A percentile compares a stretch with the other conserved stretches of the same genome.
Evolutionary conservation across 1,284 basidiomycete genomes (phyloP).

Genomic region (Apiotrichum siamense): DNA sequence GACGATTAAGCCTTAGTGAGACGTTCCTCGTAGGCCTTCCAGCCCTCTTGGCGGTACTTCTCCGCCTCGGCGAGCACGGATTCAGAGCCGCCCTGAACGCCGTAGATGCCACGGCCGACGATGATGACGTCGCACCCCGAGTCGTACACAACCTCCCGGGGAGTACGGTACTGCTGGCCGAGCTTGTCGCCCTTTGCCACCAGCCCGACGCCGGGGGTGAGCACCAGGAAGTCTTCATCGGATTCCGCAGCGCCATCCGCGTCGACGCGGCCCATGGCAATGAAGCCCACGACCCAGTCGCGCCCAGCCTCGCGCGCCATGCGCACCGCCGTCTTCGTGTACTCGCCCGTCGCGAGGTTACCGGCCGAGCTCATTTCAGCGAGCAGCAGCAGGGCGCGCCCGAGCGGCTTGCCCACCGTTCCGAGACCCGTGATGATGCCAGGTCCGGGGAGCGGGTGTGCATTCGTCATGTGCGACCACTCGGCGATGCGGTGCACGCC

Average conservation of each 20-base stretch:
- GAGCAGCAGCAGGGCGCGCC: slow-evolving; percentile 81
- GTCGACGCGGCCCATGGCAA: slow-evolving; percentile 80
- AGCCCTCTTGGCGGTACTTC: slow-evolving; percentile 78
- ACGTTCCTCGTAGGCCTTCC: slow-evolving; percentile 75
- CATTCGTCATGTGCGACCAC: slow-evolving; percentile 98
- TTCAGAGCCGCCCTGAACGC: slow-evolving; percentile 56
- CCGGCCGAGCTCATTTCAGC: slow-evolving; percentile 96
- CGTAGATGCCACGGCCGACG: slow-evolving; percentile 92
- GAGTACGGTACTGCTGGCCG: slow-evolving; percentile 96
- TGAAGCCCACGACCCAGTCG: slow-evolving; percentile 92
- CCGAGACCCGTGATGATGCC: slow-evolving; percentile 85
- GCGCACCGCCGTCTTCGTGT: slow-evolving; percentile 76
- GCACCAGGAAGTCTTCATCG: slow-evolving; percentile 75
- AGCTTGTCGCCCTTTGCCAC: slow-evolving; percentile 75
- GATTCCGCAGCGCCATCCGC: slow-evolving; percentile 66
- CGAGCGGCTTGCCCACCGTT: slow-evolving; percentile 74
- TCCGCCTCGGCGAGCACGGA: slow-evolving; percentile 66
- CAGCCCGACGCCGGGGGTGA: slow-evolving; percentile 90
- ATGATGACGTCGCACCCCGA: slow-evolving; percentile 97
- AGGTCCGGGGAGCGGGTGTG: slow-evolving; percentile 89
- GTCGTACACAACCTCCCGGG: slow-evolving; percentile 72
- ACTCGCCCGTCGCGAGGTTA: slow-evolving; percentile 73
- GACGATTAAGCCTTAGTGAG: slow-evolving; percentile 19
- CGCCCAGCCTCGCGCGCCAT: slow-evolving; percentile 69
- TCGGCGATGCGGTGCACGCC: slow-evolving; percentile 90